Evolutionary conservation across 352 stramenopile genomes (phyloP).

Genomic region (Pythium insidiosum): DNA sequence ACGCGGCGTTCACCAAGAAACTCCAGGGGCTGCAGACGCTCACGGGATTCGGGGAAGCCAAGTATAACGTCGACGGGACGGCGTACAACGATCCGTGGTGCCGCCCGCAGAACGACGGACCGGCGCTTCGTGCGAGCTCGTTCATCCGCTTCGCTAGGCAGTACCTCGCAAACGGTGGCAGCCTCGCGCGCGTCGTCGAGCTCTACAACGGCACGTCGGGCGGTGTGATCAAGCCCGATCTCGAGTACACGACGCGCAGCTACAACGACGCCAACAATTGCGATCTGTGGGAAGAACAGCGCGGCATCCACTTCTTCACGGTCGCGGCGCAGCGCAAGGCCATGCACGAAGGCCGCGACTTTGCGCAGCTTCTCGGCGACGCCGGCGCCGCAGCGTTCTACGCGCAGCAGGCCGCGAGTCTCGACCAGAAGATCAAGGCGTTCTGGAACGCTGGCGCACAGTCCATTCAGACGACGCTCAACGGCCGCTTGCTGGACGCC

Average conservation of each 20-base stretch:
- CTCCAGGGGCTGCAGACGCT: conserved; percentile 12
- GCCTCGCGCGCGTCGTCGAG: conserved; percentile 4
- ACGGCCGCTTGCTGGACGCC: conserved; percentile 12
- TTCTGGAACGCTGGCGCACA: conserved; percentile 18
- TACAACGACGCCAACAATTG: conserved; percentile 17
- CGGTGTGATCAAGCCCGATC: conserved; percentile 15
- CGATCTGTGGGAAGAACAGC: conserved; percentile 17
- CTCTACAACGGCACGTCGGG: conserved; percentile 17
- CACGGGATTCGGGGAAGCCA: conserved; percentile 14
- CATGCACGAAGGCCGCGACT: conserved; percentile 14
- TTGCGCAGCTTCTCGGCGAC: conserved; percentile 15
- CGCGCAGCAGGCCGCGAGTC: conserved; percentile 2
- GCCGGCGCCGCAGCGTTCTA: conserved; percentile 8
- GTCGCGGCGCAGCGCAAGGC: conserved; percentile 14
- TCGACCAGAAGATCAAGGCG: conserved; percentile 9
- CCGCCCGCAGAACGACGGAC: conserved; percentile 19
- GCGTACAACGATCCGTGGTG: conserved; percentile 18
- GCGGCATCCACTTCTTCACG: conserved; percentile 20
- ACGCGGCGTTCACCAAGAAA: conserved; percentile 16
- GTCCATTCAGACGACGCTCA: conserved; percentile 13
- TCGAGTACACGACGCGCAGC: conserved; percentile 14
- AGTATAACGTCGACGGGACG: conserved; percentile 18
- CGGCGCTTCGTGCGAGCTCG: conserved; percentile 13
- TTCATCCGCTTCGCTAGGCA: conserved; percentile 18
- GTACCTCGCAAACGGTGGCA: conserved; percentile 14